Conservation (phyloP, 306 rosid genomes). For the Cicer yamashitae region DNA sequence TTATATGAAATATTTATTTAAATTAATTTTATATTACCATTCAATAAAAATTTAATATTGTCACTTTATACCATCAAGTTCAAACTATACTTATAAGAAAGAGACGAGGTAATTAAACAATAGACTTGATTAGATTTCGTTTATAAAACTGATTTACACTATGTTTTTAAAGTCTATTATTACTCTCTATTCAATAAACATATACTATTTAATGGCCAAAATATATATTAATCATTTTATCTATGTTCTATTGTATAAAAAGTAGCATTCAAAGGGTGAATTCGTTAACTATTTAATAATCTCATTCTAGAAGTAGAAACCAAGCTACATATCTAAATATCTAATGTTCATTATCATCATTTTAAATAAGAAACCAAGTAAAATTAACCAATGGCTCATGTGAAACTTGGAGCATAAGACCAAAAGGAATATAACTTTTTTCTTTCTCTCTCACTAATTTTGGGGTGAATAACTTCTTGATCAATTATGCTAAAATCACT, state of each 20-base stretch:
- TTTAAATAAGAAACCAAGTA: background rate
- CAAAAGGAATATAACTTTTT: conserved; percentile 24
- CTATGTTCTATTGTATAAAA: background rate
- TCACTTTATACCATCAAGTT: too few species aligned
- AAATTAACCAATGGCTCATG: conserved; percentile 10
- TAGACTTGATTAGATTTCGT: too few species aligned
- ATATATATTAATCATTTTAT: background rate
- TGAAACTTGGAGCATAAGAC: conserved; percentile 40
- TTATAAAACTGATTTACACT: too few species aligned
- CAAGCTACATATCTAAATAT: conserved; percentile 2
- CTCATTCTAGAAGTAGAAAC: conserved; percentile 20
- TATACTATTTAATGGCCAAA: background rate
- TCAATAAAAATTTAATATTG: too few species aligned
- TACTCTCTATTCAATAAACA: background rate
- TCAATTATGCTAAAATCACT: conserved; percentile 36
- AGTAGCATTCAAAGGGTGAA: conserved; percentile 18
- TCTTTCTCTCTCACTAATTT: background rate
- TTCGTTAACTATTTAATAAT: conserved; percentile 4
- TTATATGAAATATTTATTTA: too few species aligned
- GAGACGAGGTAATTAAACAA: too few species aligned
- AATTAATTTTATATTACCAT: too few species aligned
- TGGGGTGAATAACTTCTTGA: background rate
- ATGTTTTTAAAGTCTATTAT: background rate
- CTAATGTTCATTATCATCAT: conserved; percentile 17
- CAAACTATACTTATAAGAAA: too few species aligned